Percentiles rank a stretch among this genome's conserved stretches.
These are phyloP conservation scores for Lactifluus subvellereus DNA, from an alignment of 768 basidiomycete species.

Conservation along the genomic window DNA sequence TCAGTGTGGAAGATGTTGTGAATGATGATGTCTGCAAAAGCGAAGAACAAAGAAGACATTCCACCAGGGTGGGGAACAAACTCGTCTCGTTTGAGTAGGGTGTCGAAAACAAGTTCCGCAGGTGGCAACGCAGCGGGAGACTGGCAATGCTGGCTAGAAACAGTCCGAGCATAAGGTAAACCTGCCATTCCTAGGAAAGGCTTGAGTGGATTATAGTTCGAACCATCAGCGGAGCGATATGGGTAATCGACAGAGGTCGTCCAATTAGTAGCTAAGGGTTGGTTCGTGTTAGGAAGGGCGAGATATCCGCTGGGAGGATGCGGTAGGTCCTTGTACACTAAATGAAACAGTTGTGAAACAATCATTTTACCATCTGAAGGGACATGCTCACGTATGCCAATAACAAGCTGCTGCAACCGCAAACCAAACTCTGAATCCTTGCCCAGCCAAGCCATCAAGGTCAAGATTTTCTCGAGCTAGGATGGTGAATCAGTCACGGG, in stretches of 20 bases:
- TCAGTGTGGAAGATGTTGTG: conserved; percentile 66
- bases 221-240: conserved; percentile 34
- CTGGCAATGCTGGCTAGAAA: conserved; percentile 42
- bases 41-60: conserved; percentile 68
- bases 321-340: conserved; percentile 25
- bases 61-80: conserved; percentile 38
- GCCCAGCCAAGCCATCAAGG: conserved; percentile 20
- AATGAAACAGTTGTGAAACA: neutral
- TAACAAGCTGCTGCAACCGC: conserved; percentile 17
- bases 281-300: conserved; percentile 4
- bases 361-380: neutral
- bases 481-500: neutral
- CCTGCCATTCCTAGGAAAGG: conserved; percentile 34
- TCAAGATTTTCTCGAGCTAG: conserved; percentile 22
- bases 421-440: neutral
- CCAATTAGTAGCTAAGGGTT: neutral
- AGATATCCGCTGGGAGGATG: conserved; percentile 24
- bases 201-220: conserved; percentile 32
- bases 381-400: conserved; percentile 16
- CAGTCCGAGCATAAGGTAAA: conserved; percentile 50
- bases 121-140: conserved; percentile 52
- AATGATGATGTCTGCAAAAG: conserved; percentile 72
- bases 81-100: conserved; percentile 45
- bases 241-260: conserved; percentile 13
- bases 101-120: conserved; percentile 64